These are phyloP conservation scores for Teratosphaeria zuluensis DNA, from an alignment of 2,329 filamentous ascomycete genomes.

Conservation along the genomic window DNA sequence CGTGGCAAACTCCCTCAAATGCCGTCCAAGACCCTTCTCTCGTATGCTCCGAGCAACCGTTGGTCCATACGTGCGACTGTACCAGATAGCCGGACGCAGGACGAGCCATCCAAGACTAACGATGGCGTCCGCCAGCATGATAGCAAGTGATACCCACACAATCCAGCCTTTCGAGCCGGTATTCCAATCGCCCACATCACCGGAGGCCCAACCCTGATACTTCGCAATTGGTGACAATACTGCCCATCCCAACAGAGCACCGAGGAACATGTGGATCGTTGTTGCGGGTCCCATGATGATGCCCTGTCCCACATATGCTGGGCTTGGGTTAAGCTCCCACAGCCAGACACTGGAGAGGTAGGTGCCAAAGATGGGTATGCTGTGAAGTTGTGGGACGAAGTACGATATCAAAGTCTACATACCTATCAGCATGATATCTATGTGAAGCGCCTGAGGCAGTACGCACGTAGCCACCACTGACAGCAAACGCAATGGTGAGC, in stretches of 20 bases:
- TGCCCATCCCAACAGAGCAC: slow-evolving; percentile 82
- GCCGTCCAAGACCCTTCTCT: slow-evolving; percentile 22
- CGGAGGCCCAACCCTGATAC: slow-evolving; percentile 76
- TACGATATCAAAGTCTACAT: slow-evolving; percentile 69
- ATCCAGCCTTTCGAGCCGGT: slow-evolving; percentile 96
- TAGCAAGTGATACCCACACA: slow-evolving; percentile 88
- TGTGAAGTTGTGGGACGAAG: slow-evolving; percentile 76
- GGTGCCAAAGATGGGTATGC: slow-evolving; percentile 76
- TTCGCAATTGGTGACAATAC: slow-evolving; percentile 85
- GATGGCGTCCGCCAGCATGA: slow-evolving; percentile 91
- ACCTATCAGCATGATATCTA: slow-evolving; percentile 5
- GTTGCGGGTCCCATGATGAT: slow-evolving; percentile 98
- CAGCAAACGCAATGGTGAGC: slow-evolving; percentile 48
- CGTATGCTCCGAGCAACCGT: slow-evolving; percentile 19
- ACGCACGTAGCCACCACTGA: slow-evolving; percentile 45
- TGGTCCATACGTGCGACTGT: slow-evolving; percentile 32
- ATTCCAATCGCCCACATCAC: slow-evolving; percentile 79
- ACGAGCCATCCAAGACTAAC: slow-evolving; percentile 76
- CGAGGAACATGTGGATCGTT: slow-evolving; percentile 89
- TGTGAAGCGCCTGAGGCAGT: slow-evolving; percentile 1
- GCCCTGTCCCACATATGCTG: slow-evolving; percentile 94
- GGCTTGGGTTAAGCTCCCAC: slow-evolving; percentile 91
- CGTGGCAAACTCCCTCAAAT: slow-evolving; percentile 25
- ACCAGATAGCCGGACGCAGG: slow-evolving; percentile 49
- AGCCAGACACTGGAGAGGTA: slow-evolving; percentile 71